These are phyloP conservation scores for Tephrocybe sp. DNA, from an alignment of 768 basidiomycete species.

Conservation along the genomic window DNA sequence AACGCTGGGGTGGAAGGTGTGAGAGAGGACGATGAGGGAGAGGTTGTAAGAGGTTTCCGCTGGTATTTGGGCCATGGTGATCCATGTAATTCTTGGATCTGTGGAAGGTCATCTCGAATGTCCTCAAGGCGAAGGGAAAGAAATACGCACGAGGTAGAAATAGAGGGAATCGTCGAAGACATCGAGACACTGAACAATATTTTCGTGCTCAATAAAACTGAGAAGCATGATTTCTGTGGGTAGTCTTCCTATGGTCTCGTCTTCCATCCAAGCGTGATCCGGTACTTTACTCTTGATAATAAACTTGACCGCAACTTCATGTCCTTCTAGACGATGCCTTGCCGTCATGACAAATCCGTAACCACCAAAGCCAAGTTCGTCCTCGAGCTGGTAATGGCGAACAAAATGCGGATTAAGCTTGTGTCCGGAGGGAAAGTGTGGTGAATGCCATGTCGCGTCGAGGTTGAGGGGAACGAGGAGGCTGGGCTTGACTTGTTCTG, in stretches of 20 bases:
- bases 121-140: not conserved
- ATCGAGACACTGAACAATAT: constrained; percentile 82
- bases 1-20: constrained; percentile 49
- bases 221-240: constrained; percentile 85
- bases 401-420: constrained; percentile 61
- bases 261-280: constrained; percentile 59
- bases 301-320: constrained; percentile 93
- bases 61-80: constrained; percentile 74
- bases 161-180: constrained; percentile 82
- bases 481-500: constrained; percentile 7
- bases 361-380: constrained; percentile 87
- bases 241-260: constrained; percentile 58
- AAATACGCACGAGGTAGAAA: constrained; percentile 77
- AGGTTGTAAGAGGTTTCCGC: constrained; percentile 25
- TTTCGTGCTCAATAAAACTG: constrained; percentile 70
- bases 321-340: constrained; percentile 50
- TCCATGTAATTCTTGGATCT: constrained; percentile 94
- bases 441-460: constrained; percentile 35
- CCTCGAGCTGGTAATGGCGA: constrained; percentile 57
- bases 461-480: constrained; percentile 25
- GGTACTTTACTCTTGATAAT: constrained; percentile 80
- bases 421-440: constrained; percentile 60
- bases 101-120: constrained; percentile 4
- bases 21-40: constrained; percentile 24
- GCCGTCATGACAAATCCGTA: constrained; percentile 96